Evolutionary conservation across 2,329 filamentous ascomycete genomes (phyloP).

Genomic region (Botrytis byssoidea): DNA sequence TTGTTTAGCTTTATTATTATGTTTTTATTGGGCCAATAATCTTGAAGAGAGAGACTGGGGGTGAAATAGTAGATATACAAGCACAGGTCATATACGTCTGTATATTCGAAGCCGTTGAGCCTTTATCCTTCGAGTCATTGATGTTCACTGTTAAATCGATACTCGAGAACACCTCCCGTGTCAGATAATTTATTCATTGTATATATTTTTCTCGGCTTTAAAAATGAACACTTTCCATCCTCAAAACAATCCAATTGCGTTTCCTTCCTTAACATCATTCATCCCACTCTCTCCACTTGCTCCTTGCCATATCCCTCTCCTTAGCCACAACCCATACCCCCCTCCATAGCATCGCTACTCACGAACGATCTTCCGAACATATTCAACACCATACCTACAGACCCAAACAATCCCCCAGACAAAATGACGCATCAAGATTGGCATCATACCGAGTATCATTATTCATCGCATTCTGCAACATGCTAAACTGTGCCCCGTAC

Average conservation of each 20-base stretch:
- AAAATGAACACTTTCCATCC: too few relatives aligned
- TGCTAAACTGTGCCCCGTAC: too few relatives aligned
- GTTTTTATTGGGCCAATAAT: not conserved
- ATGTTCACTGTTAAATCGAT: rapidly evolving
- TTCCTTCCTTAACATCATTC: not conserved
- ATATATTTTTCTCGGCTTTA: too few relatives aligned
- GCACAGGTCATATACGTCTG: too few relatives aligned
- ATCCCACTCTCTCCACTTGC: too few relatives aligned
- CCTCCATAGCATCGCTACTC: constrained; percentile 47
- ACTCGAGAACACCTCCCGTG: too few relatives aligned
- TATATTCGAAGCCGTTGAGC: not conserved
- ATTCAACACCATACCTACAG: constrained; percentile 57
- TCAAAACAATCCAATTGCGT: not conserved
- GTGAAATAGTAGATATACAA: not conserved
- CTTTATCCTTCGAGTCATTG: not conserved
- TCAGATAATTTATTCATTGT: rapidly evolving
- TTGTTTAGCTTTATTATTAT: not conserved
- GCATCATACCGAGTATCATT: too few relatives aligned
- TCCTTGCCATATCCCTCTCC: too few relatives aligned
- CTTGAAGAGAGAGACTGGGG: not conserved
- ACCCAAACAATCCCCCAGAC: constrained; percentile 59
- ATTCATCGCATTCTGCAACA: too few relatives aligned
- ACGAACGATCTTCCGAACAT: constrained; percentile 25
- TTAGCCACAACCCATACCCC: constrained; percentile 62
- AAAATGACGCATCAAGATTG: constrained; percentile 41